A percentile compares a stretch with the other conserved stretches of the same genome.
phyloP scores from a whole-genome alignment of 805 yeast genomes.

The Saccharomyces cerevisiae region DNA sequence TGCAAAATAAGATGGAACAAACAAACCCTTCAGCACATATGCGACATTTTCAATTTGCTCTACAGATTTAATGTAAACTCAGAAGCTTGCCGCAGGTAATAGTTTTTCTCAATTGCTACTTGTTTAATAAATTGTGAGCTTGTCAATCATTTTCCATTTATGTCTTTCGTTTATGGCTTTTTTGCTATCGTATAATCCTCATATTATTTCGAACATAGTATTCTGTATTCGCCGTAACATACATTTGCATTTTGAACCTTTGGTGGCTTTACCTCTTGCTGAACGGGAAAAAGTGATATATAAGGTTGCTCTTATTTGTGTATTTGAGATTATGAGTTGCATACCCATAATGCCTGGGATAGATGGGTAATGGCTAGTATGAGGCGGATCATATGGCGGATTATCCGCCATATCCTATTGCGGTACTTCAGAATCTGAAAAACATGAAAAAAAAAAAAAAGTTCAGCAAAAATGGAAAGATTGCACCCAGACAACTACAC shows the following conservation, averaged over 20 bases:
- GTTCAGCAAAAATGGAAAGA: not conserved
- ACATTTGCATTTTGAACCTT: conserved; percentile 41
- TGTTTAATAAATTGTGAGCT: not conserved
- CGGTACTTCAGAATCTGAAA: not conserved
- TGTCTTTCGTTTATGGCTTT: not conserved
- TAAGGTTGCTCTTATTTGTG: not conserved
- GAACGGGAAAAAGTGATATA: not conserved
- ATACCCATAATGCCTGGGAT: not conserved
- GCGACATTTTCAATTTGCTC: not conserved
- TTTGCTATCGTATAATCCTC: not conserved
- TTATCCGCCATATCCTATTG: not conserved
- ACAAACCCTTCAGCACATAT: not conserved
- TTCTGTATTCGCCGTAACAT: conserved; percentile 17
- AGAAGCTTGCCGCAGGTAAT: not conserved
- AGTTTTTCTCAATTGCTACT: not conserved
- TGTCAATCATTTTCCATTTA: not conserved
- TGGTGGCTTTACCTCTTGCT: conserved; percentile 8
- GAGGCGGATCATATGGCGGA: not conserved
- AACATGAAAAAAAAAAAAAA: not conserved
- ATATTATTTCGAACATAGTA: not conserved
- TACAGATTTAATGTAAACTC: not conserved
- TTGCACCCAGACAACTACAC: not conserved
- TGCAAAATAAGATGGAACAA: not conserved
- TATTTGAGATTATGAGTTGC: not conserved
- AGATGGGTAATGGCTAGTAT: not conserved